Conservation (phyloP, 208 protist genomes). For the Leishmania arabica region DNA sequence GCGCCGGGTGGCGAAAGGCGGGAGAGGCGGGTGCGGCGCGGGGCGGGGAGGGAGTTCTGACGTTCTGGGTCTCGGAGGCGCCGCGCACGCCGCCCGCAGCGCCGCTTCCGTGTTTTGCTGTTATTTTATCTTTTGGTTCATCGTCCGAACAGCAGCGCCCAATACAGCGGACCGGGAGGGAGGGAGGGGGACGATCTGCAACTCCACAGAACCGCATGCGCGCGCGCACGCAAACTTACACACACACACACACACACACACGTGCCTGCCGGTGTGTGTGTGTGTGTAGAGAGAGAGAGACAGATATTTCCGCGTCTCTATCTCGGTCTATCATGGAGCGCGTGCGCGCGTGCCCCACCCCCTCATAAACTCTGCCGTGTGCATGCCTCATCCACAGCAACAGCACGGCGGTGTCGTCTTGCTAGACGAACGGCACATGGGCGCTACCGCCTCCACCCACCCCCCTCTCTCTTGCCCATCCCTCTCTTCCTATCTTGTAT, state of each 20-base stretch:
- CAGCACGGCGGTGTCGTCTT: neutral
- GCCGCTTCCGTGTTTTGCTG: neutral
- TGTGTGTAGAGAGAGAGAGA: neutral
- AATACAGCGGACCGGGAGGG: neutral
- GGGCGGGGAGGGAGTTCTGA: neutral
- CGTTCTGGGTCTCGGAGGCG: neutral
- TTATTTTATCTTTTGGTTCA: neutral
- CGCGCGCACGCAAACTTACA: neutral
- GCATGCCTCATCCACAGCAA: neutral
- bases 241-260: neutral
- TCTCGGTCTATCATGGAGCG: neutral
- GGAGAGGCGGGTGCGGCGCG: no score
- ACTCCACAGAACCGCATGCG: neutral
- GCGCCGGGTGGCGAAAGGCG: no score
- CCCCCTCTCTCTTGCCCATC: neutral
- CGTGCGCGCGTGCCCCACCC: neutral
- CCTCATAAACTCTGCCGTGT: neutral
- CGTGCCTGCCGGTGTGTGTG: no score
- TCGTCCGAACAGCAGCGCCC: neutral
- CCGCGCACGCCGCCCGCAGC: neutral
- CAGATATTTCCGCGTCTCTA: neutral
- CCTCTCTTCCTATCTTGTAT: constrained; percentile 3
- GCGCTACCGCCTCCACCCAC: neutral
- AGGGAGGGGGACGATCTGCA: neutral
- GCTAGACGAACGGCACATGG: neutral